phyloP scores from a whole-genome alignment of 345 rosid species.

The Citrus unshiu region DNA sequence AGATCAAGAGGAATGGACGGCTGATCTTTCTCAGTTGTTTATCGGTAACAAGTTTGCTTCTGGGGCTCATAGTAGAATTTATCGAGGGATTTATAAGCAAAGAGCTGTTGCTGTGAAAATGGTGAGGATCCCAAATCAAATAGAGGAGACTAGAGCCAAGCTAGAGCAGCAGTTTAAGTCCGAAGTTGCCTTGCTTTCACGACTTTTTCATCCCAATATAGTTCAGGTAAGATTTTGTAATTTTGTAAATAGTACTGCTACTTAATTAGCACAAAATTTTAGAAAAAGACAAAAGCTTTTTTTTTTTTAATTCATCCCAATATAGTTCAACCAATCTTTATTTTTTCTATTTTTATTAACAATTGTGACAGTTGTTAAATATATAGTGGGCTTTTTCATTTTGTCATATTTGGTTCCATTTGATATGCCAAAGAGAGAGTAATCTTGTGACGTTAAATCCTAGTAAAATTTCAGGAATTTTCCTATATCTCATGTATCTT shows the following conservation, averaged over 20 bases:
- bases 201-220: conserved; percentile 87
- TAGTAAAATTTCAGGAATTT: not conserved
- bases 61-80: conserved; percentile 89
- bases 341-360: not conserved
- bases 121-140: conserved; percentile 89
- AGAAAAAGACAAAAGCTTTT: not conserved
- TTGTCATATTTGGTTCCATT: not conserved
- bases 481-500: not conserved
- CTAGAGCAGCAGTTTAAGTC: conserved; percentile 97
- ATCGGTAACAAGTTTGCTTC: conserved; percentile 98
- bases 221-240: conserved; percentile 49
- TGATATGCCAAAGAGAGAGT: too few relatives aligned
- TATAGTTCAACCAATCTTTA: too few relatives aligned
- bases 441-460: not conserved
- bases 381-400: not conserved
- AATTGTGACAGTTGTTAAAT: not conserved
- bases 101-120: conserved; percentile 97
- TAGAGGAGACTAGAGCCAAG: conserved; percentile 68
- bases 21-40: conserved; percentile 95
- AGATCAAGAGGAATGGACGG: conserved; percentile 95
- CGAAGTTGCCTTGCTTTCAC: conserved; percentile 93
- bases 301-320: not conserved
- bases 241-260: too few relatives aligned
- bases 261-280: not conserved
- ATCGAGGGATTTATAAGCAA: conserved; percentile 95